Evolutionary conservation across 345 rosid species (phyloP).

Genomic region (Gossypium mustelinum): DNA sequence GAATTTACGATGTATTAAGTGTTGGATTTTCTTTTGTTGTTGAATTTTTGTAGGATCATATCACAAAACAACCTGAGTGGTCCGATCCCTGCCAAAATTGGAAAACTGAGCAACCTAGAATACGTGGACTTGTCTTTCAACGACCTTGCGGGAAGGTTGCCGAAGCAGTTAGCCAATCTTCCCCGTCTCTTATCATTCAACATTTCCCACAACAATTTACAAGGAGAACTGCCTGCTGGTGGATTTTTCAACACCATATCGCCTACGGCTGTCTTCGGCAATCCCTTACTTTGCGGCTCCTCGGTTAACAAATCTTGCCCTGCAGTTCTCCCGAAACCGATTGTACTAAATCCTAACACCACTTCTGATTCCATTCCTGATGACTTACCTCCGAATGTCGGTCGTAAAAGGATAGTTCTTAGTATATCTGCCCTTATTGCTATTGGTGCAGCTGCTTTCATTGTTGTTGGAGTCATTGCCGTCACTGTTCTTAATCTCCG

Average conservation of each 20-base stretch:
- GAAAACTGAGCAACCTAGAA: slow-evolving; percentile 51
- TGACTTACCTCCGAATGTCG: slow-evolving; percentile 32
- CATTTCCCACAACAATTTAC: slow-evolving; percentile 76
- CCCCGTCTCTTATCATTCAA: slow-evolving; percentile 63
- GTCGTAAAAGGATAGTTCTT: slow-evolving; percentile 72
- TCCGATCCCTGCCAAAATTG: slow-evolving; percentile 56
- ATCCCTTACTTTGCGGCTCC: slow-evolving; percentile 82
- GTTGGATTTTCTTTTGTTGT: background rate
- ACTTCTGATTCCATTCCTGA: slow-evolving; percentile 42
- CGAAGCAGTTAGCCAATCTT: slow-evolving; percentile 79
- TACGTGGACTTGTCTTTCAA: slow-evolving; percentile 74
- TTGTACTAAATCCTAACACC: slow-evolving; percentile 85
- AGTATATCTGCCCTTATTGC: slow-evolving; percentile 94
- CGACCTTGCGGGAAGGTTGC: slow-evolving; percentile 52
- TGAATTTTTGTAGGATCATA: slow-evolving; percentile 46
- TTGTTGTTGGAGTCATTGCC: slow-evolving; percentile 86
- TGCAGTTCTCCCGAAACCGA: slow-evolving; percentile 79
- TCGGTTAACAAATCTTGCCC: slow-evolving; percentile 83
- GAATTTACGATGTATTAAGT: too few relatives aligned
- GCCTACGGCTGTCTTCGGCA: slow-evolving; percentile 62
- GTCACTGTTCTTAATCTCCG: slow-evolving; percentile 84
- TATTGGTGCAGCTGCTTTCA: slow-evolving; percentile 92
- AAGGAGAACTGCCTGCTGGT: slow-evolving; percentile 82
- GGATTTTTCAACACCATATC: slow-evolving; percentile 75
- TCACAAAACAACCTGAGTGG: slow-evolving; percentile 65